phyloP scores from a whole-genome alignment of 108 stramenopile species.

The Nannochloropsis salina region DNA sequence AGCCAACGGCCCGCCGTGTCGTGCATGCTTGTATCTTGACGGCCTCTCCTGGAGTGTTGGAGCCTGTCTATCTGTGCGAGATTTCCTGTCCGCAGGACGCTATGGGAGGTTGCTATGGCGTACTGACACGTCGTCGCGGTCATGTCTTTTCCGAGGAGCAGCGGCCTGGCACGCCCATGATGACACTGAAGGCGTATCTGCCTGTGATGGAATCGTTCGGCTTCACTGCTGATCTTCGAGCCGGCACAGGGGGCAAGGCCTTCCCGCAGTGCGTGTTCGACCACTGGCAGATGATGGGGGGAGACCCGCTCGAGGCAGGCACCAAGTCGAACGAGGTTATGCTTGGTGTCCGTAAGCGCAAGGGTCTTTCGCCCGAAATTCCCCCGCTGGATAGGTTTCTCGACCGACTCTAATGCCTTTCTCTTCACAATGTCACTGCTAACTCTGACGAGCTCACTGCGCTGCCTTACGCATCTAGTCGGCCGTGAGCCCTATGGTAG shows the following conservation, averaged over 20 bases:
- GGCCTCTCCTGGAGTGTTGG: constrained; percentile 83
- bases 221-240: constrained; percentile 95
- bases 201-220: constrained; percentile 99
- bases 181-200: constrained; percentile 95
- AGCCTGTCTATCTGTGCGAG: constrained; percentile 97
- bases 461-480: too few relatives aligned
- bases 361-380: constrained; percentile 89
- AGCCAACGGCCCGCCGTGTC: constrained; percentile 99
- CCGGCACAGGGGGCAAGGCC: constrained; percentile 98
- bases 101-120: constrained; percentile 99
- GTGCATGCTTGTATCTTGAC: constrained; percentile 90
- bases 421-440: too few relatives aligned
- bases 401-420: constrained; percentile 90
- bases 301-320: constrained; percentile 74
- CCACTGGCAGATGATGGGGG: constrained; percentile 97
- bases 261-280: constrained; percentile 99
- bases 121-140: constrained; percentile 95
- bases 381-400: constrained; percentile 92
- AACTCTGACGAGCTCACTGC: too few relatives aligned
- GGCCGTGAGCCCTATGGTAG: too few relatives aligned
- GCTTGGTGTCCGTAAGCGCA: constrained; percentile 82
- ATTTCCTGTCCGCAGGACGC: constrained; percentile 97
- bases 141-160: constrained; percentile 98
- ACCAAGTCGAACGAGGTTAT: constrained; percentile 83
- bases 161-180: constrained; percentile 92